Conservation (phyloP, 495 filamentous ascomycete species). For the Emericellopsis terricola region DNA sequence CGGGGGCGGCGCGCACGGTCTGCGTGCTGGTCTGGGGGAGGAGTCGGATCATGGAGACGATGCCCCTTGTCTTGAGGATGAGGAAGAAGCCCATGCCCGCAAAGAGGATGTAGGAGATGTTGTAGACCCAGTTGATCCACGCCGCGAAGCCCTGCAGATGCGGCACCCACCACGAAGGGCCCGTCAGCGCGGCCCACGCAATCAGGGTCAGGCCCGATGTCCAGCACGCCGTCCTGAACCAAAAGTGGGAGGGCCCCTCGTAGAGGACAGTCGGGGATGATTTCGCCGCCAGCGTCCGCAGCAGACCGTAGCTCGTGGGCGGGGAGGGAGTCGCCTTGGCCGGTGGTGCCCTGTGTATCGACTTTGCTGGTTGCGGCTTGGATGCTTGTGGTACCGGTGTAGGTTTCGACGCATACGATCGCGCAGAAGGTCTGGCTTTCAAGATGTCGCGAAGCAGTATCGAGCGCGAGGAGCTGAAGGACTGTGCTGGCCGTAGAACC, state of each 20-base stretch:
- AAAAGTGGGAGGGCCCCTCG: constrained; percentile 39
- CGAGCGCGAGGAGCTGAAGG: too few species aligned
- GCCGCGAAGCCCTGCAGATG: constrained; percentile 18
- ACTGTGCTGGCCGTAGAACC: too few species aligned
- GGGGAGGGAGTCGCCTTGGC: not conserved
- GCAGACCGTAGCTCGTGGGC: constrained; percentile 13
- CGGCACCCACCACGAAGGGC: constrained; percentile 29
- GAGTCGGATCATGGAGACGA: constrained; percentile 23
- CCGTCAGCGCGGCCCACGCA: constrained; percentile 11
- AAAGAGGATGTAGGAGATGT: constrained; percentile 24
- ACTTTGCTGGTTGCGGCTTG: not conserved
- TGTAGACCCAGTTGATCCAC: constrained; percentile 26
- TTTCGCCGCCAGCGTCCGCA: constrained; percentile 22
- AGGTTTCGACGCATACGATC: too few species aligned
- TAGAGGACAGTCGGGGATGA: constrained; percentile 33
- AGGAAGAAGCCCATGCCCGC: constrained; percentile 27
- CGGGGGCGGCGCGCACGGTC: not conserved
- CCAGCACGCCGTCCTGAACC: constrained; percentile 35
- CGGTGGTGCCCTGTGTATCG: too few species aligned
- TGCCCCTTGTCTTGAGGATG: constrained; percentile 18
- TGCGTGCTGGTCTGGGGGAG: constrained; percentile 9
- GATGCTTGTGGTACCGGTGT: not conserved
- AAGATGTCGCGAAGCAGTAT: too few species aligned
- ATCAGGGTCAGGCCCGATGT: not conserved
- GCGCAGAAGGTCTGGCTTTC: too few species aligned